A percentile compares a stretch with the other conserved stretches of the same genome.
phyloP scores from a whole-genome alignment of 768 basidiomycete species.

The Tulasnella sp. region DNA sequence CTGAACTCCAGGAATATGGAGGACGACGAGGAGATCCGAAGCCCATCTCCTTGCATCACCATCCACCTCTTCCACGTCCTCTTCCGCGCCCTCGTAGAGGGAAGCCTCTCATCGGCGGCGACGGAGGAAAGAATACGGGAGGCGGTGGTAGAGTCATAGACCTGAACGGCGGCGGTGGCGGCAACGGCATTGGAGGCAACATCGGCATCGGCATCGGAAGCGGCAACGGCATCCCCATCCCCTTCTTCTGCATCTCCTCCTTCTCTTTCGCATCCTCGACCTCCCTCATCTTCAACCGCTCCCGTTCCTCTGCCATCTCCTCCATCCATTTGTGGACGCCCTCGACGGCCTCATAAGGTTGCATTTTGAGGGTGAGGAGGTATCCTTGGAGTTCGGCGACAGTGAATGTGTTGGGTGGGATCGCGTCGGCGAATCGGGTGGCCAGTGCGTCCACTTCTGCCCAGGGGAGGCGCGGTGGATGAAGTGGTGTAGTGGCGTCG shows the following conservation, averaged over 20 bases:
- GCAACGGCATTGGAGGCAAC: too few species aligned
- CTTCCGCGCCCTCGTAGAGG: too few species aligned
- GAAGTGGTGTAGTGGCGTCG: background rate
- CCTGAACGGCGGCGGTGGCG: too few species aligned
- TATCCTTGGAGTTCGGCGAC: slow-evolving; percentile 55
- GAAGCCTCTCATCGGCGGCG: too few species aligned
- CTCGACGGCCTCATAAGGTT: slow-evolving; percentile 24
- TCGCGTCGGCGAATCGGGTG: slow-evolving; percentile 30
- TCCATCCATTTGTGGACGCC: slow-evolving; percentile 35
- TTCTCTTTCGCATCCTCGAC: slow-evolving; percentile 14
- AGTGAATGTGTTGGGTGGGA: slow-evolving; percentile 43
- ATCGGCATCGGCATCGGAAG: too few species aligned
- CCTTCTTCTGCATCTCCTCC: slow-evolving; percentile 5
- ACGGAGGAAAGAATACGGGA: too few species aligned
- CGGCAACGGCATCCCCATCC: background rate
- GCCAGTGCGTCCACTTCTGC: slow-evolving; percentile 28
- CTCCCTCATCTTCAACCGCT: slow-evolving; percentile 25
- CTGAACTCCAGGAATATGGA: too few species aligned
- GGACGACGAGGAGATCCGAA: too few species aligned
- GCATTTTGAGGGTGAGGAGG: slow-evolving; percentile 33
- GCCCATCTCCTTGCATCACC: too few species aligned
- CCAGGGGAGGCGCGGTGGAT: background rate
- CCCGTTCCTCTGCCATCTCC: slow-evolving; percentile 28
- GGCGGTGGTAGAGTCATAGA: too few species aligned
- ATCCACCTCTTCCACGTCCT: too few species aligned